Evolutionary conservation across 345 rosid species (phyloP), one percentile per base, ranked within the genome.

Genomic region (Pelargonium nanum): DNA sequence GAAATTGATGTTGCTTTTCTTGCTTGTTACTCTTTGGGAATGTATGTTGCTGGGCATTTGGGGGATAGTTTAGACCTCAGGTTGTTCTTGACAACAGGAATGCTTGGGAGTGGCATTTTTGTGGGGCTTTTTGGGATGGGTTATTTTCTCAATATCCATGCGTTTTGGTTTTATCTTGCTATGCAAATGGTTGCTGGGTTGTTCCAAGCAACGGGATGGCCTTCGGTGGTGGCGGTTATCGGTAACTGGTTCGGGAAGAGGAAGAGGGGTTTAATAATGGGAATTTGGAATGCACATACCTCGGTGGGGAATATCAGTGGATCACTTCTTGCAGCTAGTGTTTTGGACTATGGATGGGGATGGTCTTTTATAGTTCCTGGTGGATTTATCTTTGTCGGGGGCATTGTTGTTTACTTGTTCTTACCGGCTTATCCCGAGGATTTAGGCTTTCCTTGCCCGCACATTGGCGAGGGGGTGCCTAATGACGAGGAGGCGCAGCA

Each of bases 201-300:
- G 70, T 92, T 92, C 74, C 93, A 92, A 65, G 95, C 95, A 4
- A 92, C 95, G 0, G 98, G 97, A 0, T 89, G 98, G 98, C 98
- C 98, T 4, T 92, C 95, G 7, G 98, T 89, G 69, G 98, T 92
- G 66, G 98, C 98, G 28, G 96, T 92, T 12, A 80, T 92, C 16
- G 98, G 95, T 24, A 92, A 89, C 73, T 89, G 98, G 96, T 87
- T 74, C 40, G 96, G 95, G 24, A 92, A 80, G 58, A 85, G 91
- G 81, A 87, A 82, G 79, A 85, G 97, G 65, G 96, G 98, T 0
- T 78, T 92, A 81, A 92, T 92, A 60, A 92, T 92, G 96, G 98
- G 98, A 19, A 68, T 92, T 61, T 92, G 98, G 98, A 89, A 92
- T 69, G 98, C 98, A 1, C 96, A 92, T 74, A 89, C 96, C 54